Base-by-base conservation (phyloP, 257 asterid genomes). In the Capsicum baccatum region DNA sequence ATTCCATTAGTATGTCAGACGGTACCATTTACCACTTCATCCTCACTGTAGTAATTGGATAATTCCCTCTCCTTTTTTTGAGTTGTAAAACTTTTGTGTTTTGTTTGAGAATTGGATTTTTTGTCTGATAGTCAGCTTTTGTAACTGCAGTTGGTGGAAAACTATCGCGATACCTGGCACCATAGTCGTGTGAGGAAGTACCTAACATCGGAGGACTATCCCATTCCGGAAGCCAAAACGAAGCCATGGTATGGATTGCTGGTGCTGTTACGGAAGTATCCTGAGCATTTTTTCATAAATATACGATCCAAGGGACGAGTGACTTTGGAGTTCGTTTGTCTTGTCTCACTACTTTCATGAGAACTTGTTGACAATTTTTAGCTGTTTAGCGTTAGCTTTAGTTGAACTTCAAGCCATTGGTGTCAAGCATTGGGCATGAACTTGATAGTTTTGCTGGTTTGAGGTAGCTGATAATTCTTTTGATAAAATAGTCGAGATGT, bases 161-260 rank as follows among this genome's bases (percentile, higher is more conserved):
- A 90, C 54, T 95, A 87, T 60, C 82, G 95, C 83, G 88, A 89
- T 69, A 83, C 92, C 42, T 97, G 99, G 99, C 98, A 93, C 81
- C 99, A 94, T 60, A 86, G 95, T 79, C 97, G 98, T 6, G 94
- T 97, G 76, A 93, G 98, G 86, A 92, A 88, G 86, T 97, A 94
- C 81, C 91, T 97, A 39, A 94, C 95, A 0, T 93, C 94, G 1
- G 99, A 96, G 84, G 98, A 94, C 58, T 87, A 89, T 79, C 81
- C 91, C 0, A 84, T 48, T 79, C 93, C 94, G 11, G 99, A 95
- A 88, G 92, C 93, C 83, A 87, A 85, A 71, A 92, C 89, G 56
- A 97, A 93, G 84, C 98, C 99, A 26, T 97, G 99, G 99, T 90
- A 87, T 50, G 99, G 99, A 69, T 84, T 97, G 92, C 94, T 97